Base-by-base conservation (phyloP, 331 rosid genomes). In the Arachis monticola region DNA sequence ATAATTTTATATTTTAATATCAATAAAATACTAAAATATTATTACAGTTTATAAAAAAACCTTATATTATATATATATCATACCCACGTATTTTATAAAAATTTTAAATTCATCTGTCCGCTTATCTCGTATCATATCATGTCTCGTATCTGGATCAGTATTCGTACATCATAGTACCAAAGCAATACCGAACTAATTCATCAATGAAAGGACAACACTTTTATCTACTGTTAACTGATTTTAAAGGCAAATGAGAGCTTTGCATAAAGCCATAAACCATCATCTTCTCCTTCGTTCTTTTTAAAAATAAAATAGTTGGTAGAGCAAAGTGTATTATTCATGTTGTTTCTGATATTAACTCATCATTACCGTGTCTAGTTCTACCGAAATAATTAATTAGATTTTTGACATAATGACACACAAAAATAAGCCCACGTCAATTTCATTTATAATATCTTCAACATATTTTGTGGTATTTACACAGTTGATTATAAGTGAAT, bases 141-240 rank as follows among this genome's bases (percentile, higher is more conserved):
- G 27, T 22, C 27, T 22, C 27, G 27, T 22, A 22, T 22, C 27
- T 22, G 22, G 22, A 22, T 22, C 22, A 22, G 27, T 22, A 22
- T 22, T 22, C 27, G 27, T 22, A 22, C 27, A 22, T 22, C 27
- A 22, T 22, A 22, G 27, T 22, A 77, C 70, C 81, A 60, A 60
- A 60, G 75, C 75, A 60, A 61, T 69, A 51, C 61, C 64, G 62
- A 67, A 41, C 60, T 44, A 40, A 51, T 59, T 47, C 42, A 62
- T 52, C 66, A 74, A 22, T 31, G 72, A 77, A 27, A 52, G 58
- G 82, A 78, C 82, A 70, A 62, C 60, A 70, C 64, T 38, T 42
- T 74, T 38, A 2, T 63, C 46, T n/a, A 60, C 63, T 69, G 64
- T 38, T 69, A 46, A 58, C 71, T 40, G 27, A 60, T 51, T 60